Evolutionary conservation across 345 rosid species (phyloP).

Genomic region (Acer saccharum): DNA sequence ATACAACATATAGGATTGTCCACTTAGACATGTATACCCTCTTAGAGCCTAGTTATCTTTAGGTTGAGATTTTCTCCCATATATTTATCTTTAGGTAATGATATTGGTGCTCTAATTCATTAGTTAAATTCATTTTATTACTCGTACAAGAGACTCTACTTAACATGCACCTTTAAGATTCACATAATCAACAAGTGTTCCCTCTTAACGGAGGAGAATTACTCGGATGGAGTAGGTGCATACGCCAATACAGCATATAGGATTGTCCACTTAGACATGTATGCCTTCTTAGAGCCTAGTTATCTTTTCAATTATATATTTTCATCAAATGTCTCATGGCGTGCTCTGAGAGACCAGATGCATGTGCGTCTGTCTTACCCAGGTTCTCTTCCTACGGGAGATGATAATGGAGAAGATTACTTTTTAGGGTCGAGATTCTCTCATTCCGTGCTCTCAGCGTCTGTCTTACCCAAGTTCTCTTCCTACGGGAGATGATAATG

Average conservation of each 20-base stretch:
- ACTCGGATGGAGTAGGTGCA: background rate
- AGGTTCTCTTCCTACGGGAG: background rate
- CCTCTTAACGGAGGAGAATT: too few species aligned
- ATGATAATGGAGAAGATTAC: background rate
- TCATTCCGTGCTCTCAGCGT: background rate
- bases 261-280: too few species aligned
- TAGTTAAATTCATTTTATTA: too few species aligned
- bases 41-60: too few species aligned
- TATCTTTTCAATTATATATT: background rate
- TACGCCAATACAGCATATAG: too few species aligned
- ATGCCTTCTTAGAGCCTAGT: too few species aligned
- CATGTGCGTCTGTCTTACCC: background rate
- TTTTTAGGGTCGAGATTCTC: background rate
- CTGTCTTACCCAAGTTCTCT: background rate
- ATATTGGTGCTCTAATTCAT: too few species aligned
- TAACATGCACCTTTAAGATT: background rate
- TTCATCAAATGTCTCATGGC: background rate
- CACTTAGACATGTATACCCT: too few species aligned
- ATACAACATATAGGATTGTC: too few species aligned
- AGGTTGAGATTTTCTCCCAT: too few species aligned
- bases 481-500: background rate
- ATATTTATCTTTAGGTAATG: too few species aligned
- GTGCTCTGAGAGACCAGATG: background rate
- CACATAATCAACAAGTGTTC: background rate
- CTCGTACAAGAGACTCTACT: too few species aligned